A percentile compares a stretch with the other conserved stretches of the same genome.
Evolutionary conservation across 2,329 filamentous ascomycete genomes (phyloP).

Genomic region (Alternaria sp.): DNA sequence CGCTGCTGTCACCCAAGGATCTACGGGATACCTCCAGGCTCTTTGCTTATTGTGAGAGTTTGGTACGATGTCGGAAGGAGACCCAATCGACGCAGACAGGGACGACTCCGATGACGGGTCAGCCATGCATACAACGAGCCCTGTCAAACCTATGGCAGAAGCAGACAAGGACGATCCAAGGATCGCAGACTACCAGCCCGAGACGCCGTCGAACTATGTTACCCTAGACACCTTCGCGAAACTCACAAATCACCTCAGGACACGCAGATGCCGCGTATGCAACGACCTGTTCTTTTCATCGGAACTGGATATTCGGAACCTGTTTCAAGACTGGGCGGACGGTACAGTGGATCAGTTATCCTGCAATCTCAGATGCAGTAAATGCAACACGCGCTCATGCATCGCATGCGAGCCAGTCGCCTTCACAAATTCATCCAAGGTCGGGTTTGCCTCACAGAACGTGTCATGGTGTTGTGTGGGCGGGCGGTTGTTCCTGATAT

Average conservation of each 20-base stretch:
- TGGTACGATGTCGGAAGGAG: not conserved
- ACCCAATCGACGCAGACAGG: not conserved
- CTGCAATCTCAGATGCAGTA: slow-evolving; percentile 23
- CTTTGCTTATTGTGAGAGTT: not conserved
- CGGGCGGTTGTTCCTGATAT: slow-evolving; percentile 44
- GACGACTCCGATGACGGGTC: not conserved
- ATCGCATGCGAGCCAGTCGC: slow-evolving; percentile 22
- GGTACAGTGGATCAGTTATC: slow-evolving; percentile 8
- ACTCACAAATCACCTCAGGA: slow-evolving; percentile 18
- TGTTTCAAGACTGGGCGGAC: slow-evolving; percentile 25
- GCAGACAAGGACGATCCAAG: not conserved
- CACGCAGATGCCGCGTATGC: slow-evolving; percentile 20
- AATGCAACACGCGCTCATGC: slow-evolving; percentile 23
- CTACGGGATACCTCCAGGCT: not conserved
- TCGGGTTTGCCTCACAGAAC: slow-evolving; percentile 5
- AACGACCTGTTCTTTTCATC: slow-evolving; percentile 10
- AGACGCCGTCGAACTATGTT: not conserved
- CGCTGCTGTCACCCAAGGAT: not conserved
- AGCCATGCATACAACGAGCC: not conserved
- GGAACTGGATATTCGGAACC: slow-evolving; percentile 10
- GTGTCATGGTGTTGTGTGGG: slow-evolving; percentile 46
- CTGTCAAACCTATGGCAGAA: not conserved
- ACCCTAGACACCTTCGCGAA: slow-evolving; percentile 11
- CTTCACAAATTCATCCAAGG: not conserved
- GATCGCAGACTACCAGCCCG: slow-evolving; percentile 2